Conservation (phyloP, 108 stramenopile genomes). For the Asterionellopsis glacialis region DNA sequence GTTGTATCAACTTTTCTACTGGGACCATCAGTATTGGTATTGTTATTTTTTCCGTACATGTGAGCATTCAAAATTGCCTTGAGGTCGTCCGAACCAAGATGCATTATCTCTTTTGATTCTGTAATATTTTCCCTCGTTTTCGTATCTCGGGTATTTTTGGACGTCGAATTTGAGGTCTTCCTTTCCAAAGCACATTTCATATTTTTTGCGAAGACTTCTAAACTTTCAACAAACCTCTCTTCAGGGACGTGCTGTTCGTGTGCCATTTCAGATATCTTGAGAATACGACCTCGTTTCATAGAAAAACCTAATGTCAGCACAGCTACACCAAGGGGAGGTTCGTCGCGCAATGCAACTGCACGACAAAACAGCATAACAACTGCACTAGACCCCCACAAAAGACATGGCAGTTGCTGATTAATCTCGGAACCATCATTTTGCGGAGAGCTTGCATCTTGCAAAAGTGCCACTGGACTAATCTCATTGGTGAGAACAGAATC, state of each 20-base stretch:
- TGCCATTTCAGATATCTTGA: conserved; percentile 39
- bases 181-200: conserved; percentile 43
- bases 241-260: conserved; percentile 60
- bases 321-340: conserved; percentile 74
- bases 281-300: conserved; percentile 34
- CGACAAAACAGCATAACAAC: conserved; percentile 65
- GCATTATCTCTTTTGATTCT: too few species aligned
- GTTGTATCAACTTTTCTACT: too few species aligned
- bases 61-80: too few species aligned
- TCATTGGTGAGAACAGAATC: conserved; percentile 2
- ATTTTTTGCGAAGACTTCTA: conserved; percentile 51
- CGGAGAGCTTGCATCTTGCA: neutral
- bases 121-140: too few species aligned
- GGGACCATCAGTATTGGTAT: too few species aligned
- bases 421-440: neutral
- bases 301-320: conserved; percentile 56
- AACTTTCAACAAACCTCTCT: conserved; percentile 67
- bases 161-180: neutral
- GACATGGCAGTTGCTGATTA: conserved; percentile 1
- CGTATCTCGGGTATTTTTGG: neutral
- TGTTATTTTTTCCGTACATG: too few species aligned
- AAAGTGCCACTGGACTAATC: neutral
- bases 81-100: too few species aligned
- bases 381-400: conserved; percentile 26
- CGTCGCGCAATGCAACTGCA: conserved; percentile 51